Percentiles rank a stretch among this genome's conserved stretches.
Conservation (phyloP, 2,329 filamentous ascomycete species). For the Bipolaris cookei region DNA sequence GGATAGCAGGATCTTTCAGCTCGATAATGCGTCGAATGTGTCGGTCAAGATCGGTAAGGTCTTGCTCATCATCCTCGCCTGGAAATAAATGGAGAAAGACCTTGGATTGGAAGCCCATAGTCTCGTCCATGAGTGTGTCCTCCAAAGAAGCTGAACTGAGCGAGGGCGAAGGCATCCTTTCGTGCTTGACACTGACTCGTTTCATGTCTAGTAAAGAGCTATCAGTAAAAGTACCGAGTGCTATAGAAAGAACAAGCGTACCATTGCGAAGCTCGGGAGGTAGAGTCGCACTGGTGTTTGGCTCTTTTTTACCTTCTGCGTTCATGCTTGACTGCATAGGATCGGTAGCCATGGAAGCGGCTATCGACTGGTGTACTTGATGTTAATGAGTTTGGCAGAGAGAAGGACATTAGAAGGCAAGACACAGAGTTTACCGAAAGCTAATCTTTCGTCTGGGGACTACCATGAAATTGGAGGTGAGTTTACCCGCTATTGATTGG, state of each 20-base stretch:
- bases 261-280: not conserved
- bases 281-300: too few relatives aligned
- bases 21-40: slow-evolving; percentile 44
- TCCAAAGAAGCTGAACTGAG: not conserved
- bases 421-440: not conserved
- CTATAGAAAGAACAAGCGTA: not conserved
- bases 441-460: not conserved
- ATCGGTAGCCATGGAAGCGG: slow-evolving; percentile 1
- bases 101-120: too few relatives aligned
- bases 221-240: not conserved
- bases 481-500: not conserved
- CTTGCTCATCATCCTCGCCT: slow-evolving; percentile 4
- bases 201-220: not conserved
- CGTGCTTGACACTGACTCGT: not conserved
- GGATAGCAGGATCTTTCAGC: slow-evolving; percentile 39
- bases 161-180: not conserved
- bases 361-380: too few relatives aligned
- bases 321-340: not conserved
- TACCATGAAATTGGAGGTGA: not conserved
- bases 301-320: too few relatives aligned
- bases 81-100: not conserved
- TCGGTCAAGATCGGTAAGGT: slow-evolving; percentile 13
- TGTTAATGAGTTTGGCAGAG: not conserved
- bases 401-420: too few relatives aligned
- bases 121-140: not conserved